A percentile compares a stretch with the other conserved stretches of the same genome.
phyloP scores from a whole-genome alignment of 2,329 filamentous ascomycete genomes.

The Endoconidiophora polonica region DNA sequence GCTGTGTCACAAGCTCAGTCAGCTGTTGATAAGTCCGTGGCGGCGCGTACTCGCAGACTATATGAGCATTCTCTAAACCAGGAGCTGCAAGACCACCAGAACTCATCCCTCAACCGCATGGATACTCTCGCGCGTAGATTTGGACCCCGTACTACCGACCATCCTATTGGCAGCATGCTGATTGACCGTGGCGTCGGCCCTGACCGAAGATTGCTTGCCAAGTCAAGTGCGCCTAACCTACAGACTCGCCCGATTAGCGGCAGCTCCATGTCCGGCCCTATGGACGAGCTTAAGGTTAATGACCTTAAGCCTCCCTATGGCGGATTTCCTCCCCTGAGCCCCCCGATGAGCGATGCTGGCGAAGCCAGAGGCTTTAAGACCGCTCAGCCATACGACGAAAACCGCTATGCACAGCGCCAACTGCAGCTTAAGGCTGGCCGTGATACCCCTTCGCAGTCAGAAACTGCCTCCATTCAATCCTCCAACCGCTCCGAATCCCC shows the following conservation, averaged over 20 bases:
- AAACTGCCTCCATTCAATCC: constrained; percentile 4
- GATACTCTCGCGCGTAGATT: constrained; percentile 56
- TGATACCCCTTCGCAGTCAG: constrained; percentile 37
- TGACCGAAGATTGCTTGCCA: constrained; percentile 31
- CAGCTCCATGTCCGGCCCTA: constrained; percentile 4
- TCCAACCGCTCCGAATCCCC: constrained; percentile 8
- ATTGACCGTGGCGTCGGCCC: constrained; percentile 27
- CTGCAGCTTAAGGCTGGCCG: constrained; percentile 63
- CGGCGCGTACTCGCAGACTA: constrained; percentile 52
- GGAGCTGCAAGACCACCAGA: constrained; percentile 65
- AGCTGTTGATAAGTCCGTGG: constrained; percentile 25
- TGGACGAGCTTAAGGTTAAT: constrained; percentile 14
- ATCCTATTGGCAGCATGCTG: constrained; percentile 28
- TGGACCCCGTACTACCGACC: constrained; percentile 35
- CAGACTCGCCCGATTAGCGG: constrained; percentile 9
- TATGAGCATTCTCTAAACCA: constrained; percentile 74
- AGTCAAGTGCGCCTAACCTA: constrained; percentile 53
- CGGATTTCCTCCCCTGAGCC: constrained; percentile 26
- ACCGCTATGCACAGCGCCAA: constrained; percentile 68
- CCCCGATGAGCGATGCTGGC: constrained; percentile 54
- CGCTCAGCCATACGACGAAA: constrained; percentile 61
- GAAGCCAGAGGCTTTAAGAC: constrained; percentile 70
- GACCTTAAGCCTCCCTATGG: constrained; percentile 21
- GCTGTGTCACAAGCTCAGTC: not conserved
- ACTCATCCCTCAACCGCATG: constrained; percentile 57